These are phyloP conservation scores for Colletotrichum sidae DNA, from an alignment of 2,329 filamentous ascomycete genomes.

Conservation along the genomic window DNA sequence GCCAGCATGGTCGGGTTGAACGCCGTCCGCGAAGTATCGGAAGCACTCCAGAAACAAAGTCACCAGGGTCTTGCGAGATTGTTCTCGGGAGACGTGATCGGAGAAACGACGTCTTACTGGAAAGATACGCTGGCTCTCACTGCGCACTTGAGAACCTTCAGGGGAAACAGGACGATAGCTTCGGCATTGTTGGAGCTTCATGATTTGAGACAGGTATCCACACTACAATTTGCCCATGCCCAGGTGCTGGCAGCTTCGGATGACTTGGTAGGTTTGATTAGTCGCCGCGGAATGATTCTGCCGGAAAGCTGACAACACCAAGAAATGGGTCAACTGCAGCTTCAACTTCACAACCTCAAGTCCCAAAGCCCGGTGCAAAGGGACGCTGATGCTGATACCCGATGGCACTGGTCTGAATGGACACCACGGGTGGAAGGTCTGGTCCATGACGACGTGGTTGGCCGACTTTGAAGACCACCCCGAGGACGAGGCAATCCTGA, in stretches of 20 bases:
- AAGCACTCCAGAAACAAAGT: not conserved
- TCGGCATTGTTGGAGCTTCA: constrained; percentile 5
- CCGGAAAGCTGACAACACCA: not conserved
- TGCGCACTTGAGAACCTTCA: constrained; percentile 34
- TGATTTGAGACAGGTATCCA: not conserved
- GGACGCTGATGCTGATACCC: constrained; percentile 47
- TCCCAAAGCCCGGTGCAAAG: constrained; percentile 45
- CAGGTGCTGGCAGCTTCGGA: constrained; percentile 25
- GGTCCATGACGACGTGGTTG: constrained; percentile 47
- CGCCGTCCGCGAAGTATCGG: not conserved
- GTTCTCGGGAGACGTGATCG: not conserved
- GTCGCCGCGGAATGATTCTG: not conserved
- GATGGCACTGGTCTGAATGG: not conserved
- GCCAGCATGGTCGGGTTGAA: not conserved
- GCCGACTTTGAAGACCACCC: constrained; percentile 39
- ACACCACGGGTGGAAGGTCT: constrained; percentile 47
- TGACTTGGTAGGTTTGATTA: constrained; percentile 21
- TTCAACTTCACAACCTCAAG: constrained; percentile 47
- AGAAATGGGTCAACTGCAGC: constrained; percentile 35
- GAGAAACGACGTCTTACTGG: constrained; percentile 14
- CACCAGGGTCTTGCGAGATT: not conserved
- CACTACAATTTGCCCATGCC: not conserved
- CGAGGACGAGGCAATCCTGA: constrained; percentile 44
- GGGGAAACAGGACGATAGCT: constrained; percentile 1
- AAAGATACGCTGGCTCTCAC: constrained; percentile 35